Base-by-base conservation (phyloP, 176 grass and related monocot genomes). In the Metroxylon sagu region DNA sequence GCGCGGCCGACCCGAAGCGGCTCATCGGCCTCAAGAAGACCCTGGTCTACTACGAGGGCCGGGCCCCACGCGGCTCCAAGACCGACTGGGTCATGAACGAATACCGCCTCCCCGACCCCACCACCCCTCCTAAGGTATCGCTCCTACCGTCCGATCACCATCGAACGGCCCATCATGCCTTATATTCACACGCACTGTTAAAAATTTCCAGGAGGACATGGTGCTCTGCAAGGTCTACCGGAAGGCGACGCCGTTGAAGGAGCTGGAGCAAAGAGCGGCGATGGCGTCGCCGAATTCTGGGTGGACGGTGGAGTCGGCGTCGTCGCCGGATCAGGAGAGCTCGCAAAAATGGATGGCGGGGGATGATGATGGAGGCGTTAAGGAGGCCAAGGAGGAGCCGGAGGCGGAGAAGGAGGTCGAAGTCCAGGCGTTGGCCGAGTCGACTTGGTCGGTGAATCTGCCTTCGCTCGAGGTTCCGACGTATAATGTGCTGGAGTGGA, bases 281-380 rank as follows among this genome's bases (percentile, higher is more conserved):
- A 78, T 90, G 83, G 77, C 27, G 30, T 75, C 60, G 7, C 60
- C 70, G 71, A 72, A 16, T 59, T 70, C 74, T 14, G 77, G 52
- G 48, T 95, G 71, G 2, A 76, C 77, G 0, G 56, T 69, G 14
- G 86, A 82, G 57, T 90, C 86, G 10, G 49, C 77, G 50, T 83
- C 77, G 0, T 86, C 71, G 48, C 85, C 82, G 1, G 79, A 89
- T 35, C 73, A 77, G 10, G 74, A 78, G 4, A 19, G 23, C 14
- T 4, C 56, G 15, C 64, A 67, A n/a, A 62, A 69, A n/a, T 48
- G 5, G 14, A 50, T 26, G 52, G 3, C 51, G 6, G 10, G 56
- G 21, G 66, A 77, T 25, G 59, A 55, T 15, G 39, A 31, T 6
- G 71, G 17, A 29, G 39, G 49, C 39, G 14, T 30, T 43, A 49